Evolutionary conservation across 2,329 filamentous ascomycete species (phyloP), one percentile per base, ranked within the genome.

Genomic region (Verticillium zaregamsianum): DNA sequence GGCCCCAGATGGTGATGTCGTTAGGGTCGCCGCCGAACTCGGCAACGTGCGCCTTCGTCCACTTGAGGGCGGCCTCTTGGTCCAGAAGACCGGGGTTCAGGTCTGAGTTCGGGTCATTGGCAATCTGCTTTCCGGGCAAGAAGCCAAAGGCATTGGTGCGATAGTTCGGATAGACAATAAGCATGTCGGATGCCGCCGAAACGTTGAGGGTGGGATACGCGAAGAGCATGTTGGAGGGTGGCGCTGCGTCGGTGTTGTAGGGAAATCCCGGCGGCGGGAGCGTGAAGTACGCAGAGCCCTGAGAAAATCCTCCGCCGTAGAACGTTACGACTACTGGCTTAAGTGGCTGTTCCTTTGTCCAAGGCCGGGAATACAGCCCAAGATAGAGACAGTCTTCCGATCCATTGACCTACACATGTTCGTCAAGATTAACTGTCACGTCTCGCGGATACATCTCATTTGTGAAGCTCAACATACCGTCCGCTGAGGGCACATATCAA

Each of bases 371-470:
- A 71, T 86, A 88, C 0, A 89, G 73, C 9, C 83, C 83, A 2
- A 89, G 77, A 63, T 86, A 87, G 14, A 88, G 74, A 65, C 86
- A 88, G 67, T 88, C 85, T 74, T 88, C 86, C 25, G 78, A 78
- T 17, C 80, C 81, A 52, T 83, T 83, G 14, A 81, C 70, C 73
- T 76, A 31, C 14, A 35, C 9, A 35, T 1, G 7, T 23, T 49
- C 45, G 9, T n/a, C 8, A 25, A 11, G 9, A 31, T 58, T 28
- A 39, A 31, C 20, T 14, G n/a, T 35, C 54, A 9, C 15, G 3
- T 3, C 17, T 23, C 20, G 31, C 15, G 35, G 17, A 23, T 12
- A 40, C 7, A 35, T 35, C 8, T 14, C 20, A 15, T 12, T 23
- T 4, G 23, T 14, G n/a, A 20, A 23, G 33, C 15, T n/a, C 11